Conservation (phyloP, 176 grass and related monocot species). For the Typha latifolia region DNA sequence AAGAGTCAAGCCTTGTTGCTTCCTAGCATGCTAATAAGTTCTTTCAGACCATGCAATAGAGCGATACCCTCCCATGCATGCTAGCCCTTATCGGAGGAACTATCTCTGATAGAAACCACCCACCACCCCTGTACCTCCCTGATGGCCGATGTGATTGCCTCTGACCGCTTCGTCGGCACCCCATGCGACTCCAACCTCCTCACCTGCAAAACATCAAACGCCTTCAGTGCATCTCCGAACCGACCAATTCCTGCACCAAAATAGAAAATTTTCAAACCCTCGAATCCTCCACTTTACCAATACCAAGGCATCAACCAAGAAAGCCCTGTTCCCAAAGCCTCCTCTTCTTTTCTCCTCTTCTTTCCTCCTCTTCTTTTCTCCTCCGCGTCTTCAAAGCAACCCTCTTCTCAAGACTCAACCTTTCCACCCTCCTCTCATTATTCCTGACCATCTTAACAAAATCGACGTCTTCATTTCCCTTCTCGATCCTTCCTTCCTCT, state of each 20-base stretch:
- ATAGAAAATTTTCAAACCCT: not conserved
- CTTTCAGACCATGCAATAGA: too few species aligned
- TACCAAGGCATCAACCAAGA: constrained; percentile 85
- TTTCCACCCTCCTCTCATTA: constrained; percentile 21
- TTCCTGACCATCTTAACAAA: constrained; percentile 18
- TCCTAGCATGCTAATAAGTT: too few species aligned
- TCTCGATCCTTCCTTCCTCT: constrained; percentile 9
- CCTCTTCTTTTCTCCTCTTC: too few species aligned
- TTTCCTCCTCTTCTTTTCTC: not conserved
- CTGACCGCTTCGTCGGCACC: constrained; percentile 80
- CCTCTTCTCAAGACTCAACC: constrained; percentile 58
- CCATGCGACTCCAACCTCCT: constrained; percentile 86
- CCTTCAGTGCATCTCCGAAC: constrained; percentile 8
- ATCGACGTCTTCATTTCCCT: constrained; percentile 9
- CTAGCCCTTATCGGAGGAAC: too few species aligned
- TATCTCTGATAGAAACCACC: too few species aligned
- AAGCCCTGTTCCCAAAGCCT: constrained; percentile 60
- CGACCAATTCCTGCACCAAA: not conserved
- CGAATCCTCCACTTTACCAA: constrained; percentile 29
- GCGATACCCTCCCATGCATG: too few species aligned
- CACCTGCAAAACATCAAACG: constrained; percentile 40
- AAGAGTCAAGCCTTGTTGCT: too few species aligned
- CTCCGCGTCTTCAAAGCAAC: constrained; percentile 27
- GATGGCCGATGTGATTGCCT: constrained; percentile 86
- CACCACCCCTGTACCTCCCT: too few species aligned